Evolutionary conservation across 495 filamentous ascomycete species (phyloP).

Genomic region (Penicillium tannophilum): DNA sequence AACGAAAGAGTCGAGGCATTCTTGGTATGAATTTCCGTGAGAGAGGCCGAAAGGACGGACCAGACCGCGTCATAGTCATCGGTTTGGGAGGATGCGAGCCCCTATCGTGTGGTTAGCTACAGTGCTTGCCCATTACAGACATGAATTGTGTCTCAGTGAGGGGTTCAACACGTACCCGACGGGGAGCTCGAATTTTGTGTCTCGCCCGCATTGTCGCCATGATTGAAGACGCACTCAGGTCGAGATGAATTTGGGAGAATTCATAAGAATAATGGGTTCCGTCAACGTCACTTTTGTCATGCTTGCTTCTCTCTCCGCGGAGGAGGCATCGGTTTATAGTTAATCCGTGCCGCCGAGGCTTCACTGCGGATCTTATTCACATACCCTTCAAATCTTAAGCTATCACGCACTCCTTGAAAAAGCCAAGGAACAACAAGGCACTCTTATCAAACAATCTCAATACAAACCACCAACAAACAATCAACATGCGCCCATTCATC

Average conservation of each 20-base stretch:
- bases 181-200: conserved; percentile 71
- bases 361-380: not conserved
- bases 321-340: conserved; percentile 18
- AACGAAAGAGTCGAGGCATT: conserved; percentile 90
- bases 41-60: conserved; percentile 69
- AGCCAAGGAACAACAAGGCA: not conserved
- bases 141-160: not conserved
- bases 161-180: conserved; percentile 52
- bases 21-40: conserved; percentile 86
- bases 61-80: conserved; percentile 84
- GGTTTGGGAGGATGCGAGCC: conserved; percentile 52
- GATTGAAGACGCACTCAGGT: conserved; percentile 19
- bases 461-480: not conserved
- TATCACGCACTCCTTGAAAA: not conserved
- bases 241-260: not conserved
- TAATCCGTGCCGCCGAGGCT: conserved; percentile 6
- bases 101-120: conserved; percentile 43
- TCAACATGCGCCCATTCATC: conserved; percentile 25
- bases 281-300: not conserved
- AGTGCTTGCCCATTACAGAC: not conserved
- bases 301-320: conserved; percentile 23
- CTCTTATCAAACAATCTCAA: not conserved
- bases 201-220: conserved; percentile 68
- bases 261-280: not conserved
- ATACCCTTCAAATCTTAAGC: not conserved